These are phyloP conservation scores for Epichloe sylvatica DNA, from an alignment of 2,329 filamentous ascomycete genomes.

Conservation along the genomic window DNA sequence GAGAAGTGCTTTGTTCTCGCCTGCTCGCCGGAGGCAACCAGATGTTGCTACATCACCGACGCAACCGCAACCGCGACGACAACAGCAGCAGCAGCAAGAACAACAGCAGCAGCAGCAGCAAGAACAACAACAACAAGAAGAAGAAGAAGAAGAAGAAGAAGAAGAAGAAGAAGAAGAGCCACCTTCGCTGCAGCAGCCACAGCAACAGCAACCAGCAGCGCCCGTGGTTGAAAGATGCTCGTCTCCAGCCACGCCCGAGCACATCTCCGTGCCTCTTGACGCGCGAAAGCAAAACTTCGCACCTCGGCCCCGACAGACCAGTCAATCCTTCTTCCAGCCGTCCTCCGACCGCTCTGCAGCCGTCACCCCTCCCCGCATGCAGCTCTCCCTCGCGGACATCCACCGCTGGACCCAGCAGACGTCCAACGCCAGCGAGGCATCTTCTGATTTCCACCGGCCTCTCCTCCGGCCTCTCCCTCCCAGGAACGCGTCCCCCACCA, in stretches of 20 bases:
- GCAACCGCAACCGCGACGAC: neutral
- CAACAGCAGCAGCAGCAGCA: neutral
- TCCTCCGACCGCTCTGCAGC: slow-evolving; percentile 15
- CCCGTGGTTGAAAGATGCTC: slow-evolving; percentile 1
- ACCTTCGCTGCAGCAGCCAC: neutral
- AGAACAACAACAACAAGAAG: neutral
- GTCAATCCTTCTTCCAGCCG: slow-evolving; percentile 25
- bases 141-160: too few species aligned
- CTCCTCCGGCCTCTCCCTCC: slow-evolving; percentile 35
- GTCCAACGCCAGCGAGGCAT: slow-evolving; percentile 23
- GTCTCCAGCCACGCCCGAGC: slow-evolving; percentile 21
- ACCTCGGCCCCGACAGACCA: slow-evolving; percentile 24
- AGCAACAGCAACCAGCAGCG: neutral
- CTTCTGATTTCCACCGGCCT: slow-evolving; percentile 20
- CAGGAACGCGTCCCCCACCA: slow-evolving; percentile 38
- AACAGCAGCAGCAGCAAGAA: neutral
- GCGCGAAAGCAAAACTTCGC: slow-evolving; percentile 37
- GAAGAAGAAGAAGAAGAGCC: neutral
- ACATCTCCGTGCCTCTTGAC: slow-evolving; percentile 20
- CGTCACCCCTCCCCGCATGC: slow-evolving; percentile 26
- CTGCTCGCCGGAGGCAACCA: slow-evolving; percentile 8
- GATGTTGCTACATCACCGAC: neutral
- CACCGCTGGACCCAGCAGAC: slow-evolving; percentile 28
- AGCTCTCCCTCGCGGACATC: slow-evolving; percentile 28
- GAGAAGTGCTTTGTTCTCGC: slow-evolving; percentile 23